Evolutionary conservation across 192 early-diverging fungal species (phyloP).

Genomic region (Coemansia sp.): DNA sequence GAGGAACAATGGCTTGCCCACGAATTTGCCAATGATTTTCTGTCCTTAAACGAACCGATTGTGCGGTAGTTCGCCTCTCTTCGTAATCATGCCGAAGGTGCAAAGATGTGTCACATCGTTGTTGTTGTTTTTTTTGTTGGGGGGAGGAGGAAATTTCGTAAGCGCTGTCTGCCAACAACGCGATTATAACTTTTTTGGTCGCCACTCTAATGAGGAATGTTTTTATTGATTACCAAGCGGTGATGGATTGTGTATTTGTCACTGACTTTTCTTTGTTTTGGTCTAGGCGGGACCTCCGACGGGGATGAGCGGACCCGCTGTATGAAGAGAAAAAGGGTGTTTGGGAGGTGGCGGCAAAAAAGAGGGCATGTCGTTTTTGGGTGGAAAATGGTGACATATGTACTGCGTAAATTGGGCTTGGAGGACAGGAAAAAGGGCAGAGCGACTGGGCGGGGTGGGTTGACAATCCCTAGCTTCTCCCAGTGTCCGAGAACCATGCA

Average conservation of each 20-base stretch:
- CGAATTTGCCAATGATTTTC: background rate
- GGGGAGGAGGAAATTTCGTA: background rate
- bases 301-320: no score
- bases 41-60: background rate
- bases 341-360: background rate
- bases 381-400: background rate
- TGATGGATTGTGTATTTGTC: background rate
- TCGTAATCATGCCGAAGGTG: background rate
- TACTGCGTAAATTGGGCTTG: constrained; percentile 1
- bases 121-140: constrained; percentile 4
- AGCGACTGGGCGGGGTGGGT: background rate
- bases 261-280: background rate
- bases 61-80: background rate
- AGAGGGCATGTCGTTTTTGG: background rate
- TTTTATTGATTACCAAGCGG: background rate
- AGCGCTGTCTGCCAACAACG: background rate
- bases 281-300: background rate
- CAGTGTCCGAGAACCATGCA: background rate
- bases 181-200: background rate
- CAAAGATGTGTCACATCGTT: background rate
- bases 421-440: background rate
- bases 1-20: no score
- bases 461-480: background rate
- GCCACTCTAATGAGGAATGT: background rate
- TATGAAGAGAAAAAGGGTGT: no score